Percentiles rank a stretch among this genome's conserved stretches.
phyloP scores from a whole-genome alignment of 495 filamentous ascomycete genomes.

The Aspergillus olivimuriae region DNA sequence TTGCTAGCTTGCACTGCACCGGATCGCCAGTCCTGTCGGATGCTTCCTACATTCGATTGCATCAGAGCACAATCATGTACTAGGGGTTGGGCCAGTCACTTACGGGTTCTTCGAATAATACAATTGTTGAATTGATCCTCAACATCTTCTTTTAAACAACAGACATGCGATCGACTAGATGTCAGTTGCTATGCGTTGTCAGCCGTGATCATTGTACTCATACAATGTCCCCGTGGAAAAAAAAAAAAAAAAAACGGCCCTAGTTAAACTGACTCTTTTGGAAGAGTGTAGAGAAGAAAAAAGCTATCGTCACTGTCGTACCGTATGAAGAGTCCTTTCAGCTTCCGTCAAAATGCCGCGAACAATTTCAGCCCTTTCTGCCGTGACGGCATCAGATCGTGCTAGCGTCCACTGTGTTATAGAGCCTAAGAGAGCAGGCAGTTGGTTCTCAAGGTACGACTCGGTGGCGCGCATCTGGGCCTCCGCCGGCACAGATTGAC shows the following conservation, averaged over 20 bases:
- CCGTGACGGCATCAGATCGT: slow-evolving; percentile 5
- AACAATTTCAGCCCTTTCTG: slow-evolving; percentile 8
- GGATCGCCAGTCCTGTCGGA: slow-evolving; percentile 3
- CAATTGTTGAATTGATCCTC: slow-evolving; percentile 1
- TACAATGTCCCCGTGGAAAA: not conserved
- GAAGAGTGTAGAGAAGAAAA: not conserved
- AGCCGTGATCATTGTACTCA: too few relatives aligned
- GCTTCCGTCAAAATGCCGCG: slow-evolving; percentile 2
- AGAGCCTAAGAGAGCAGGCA: slow-evolving; percentile 6
- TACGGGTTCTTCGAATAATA: slow-evolving; percentile 7
- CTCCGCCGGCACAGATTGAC: slow-evolving; percentile 24
- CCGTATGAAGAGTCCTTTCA: slow-evolving; percentile 1
- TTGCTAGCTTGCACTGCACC: slow-evolving; percentile 8
- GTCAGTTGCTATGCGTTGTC: slow-evolving; percentile 3
- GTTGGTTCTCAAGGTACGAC: slow-evolving; percentile 13
- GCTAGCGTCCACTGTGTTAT: slow-evolving; percentile 8
- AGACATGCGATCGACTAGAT: not conserved
- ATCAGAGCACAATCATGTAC: too few relatives aligned
- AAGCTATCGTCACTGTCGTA: too few relatives aligned
- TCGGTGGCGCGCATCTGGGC: slow-evolving; percentile 15
- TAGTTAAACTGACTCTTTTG: not conserved
- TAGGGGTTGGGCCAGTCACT: too few relatives aligned
- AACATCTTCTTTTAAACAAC: not conserved
- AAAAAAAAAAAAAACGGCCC: not conserved
- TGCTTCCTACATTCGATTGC: slow-evolving; percentile 1